Conservation (phyloP, 2,329 filamentous ascomycete species). For the Phoma sp. region DNA sequence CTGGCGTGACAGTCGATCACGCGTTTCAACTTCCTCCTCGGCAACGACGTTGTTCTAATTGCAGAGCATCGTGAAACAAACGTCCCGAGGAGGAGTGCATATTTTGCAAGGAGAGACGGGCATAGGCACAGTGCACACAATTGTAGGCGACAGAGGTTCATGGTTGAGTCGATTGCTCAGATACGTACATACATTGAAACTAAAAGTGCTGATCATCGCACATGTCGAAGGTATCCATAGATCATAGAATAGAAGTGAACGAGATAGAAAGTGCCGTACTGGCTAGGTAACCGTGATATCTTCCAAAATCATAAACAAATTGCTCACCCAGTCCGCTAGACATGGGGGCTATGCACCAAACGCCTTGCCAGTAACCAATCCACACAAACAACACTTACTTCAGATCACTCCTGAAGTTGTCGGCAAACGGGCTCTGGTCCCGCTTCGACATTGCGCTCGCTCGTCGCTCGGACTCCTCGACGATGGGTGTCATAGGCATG, state of each 20-base stretch:
- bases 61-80: conserved; percentile 13
- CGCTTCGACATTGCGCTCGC: conserved; percentile 40
- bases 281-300: conserved; percentile 19
- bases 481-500: conserved; percentile 52
- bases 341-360: conserved; percentile 18
- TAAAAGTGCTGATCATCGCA: conserved; percentile 15
- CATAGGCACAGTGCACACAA: neutral
- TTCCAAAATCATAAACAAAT: conserved; percentile 11
- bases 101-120: neutral
- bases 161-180: conserved; percentile 3
- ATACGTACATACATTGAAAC: conserved; percentile 20
- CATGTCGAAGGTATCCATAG: conserved; percentile 9
- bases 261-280: conserved; percentile 15
- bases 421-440: conserved; percentile 44
- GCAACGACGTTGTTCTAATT: conserved; percentile 6
- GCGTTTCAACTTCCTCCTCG: conserved; percentile 4
- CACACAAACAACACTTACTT: conserved; percentile 6
- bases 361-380: conserved; percentile 14
- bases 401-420: conserved; percentile 32
- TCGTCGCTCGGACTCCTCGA: conserved; percentile 52
- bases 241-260: conserved; percentile 9
- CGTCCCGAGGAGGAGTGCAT: neutral
- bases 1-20: neutral
- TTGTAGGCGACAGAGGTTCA: no score
- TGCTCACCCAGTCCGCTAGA: conserved; percentile 20